Percentiles rank a stretch among this genome's conserved stretches.
Conservation (phyloP, 2,329 filamentous ascomycete genomes). For the Penicillium sp. region DNA sequence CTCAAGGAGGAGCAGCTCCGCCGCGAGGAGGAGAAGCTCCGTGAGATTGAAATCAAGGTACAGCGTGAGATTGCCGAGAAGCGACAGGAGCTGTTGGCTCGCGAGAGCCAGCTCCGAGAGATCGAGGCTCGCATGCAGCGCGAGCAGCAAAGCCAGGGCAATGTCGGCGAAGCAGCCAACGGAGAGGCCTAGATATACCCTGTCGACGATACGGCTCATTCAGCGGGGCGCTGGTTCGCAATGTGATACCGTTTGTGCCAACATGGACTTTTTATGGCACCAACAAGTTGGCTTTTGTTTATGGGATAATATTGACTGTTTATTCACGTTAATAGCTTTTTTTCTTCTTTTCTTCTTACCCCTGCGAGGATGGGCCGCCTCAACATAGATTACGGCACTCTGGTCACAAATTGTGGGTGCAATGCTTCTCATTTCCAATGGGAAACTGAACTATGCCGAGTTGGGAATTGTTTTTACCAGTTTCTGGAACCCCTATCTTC, state of each 20-base stretch:
- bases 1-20: conserved; percentile 99
- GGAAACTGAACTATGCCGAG: not conserved
- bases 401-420: conserved; percentile 29
- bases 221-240: conserved; percentile 31
- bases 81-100: conserved; percentile 93
- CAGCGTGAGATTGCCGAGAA: conserved; percentile 99
- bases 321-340: conserved; percentile 45
- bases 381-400: conserved; percentile 35
- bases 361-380: conserved; percentile 21
- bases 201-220: conserved; percentile 30
- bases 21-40: conserved; percentile 98
- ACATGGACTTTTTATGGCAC: conserved; percentile 34
- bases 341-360: conserved; percentile 24
- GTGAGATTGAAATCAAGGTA: conserved; percentile 99
- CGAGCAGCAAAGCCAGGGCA: conserved; percentile 63
- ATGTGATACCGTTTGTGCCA: conserved; percentile 38
- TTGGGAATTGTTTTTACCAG: not conserved
- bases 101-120: conserved; percentile 97
- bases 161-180: conserved; percentile 34
- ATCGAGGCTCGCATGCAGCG: conserved; percentile 97
- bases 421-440: conserved; percentile 11
- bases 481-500: not conserved
- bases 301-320: conserved; percentile 44
- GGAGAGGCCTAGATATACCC: conserved; percentile 40
- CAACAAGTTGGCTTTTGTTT: conserved; percentile 37